Evolutionary conservation across 495 filamentous ascomycete species (phyloP), one percentile per base, ranked within the genome.

Genomic region (Xylaria longipes): DNA sequence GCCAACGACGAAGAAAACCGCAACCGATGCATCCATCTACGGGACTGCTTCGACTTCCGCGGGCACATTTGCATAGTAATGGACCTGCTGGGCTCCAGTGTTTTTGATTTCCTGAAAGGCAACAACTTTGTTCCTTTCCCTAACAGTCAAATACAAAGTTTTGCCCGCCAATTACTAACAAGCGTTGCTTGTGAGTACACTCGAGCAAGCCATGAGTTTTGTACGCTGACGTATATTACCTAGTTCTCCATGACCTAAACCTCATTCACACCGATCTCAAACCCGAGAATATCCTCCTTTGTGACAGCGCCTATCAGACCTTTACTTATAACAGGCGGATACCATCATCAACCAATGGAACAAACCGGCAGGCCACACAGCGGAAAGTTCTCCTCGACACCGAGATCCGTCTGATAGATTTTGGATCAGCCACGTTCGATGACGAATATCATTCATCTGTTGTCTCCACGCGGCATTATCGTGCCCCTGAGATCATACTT

Each of bases 51-150:
- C 83, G 96, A 99, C 79, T 98, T 92, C 84, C 89, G 95, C 27
- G 96, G 96, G 64, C 96, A 99, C 79, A 99, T 99, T 75, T 99
- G 96, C 85, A 99, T 99, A 76, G 96, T 99, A 74, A 99, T 97
- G 79, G 96, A 98, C 80, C 85, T 99, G 25, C 87, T 98, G 29
- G 96, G 96, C 29, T 95, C 97, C 75, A 98, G 95, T 77, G 96
- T 99, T 25, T 99, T 99, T 80, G 96, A 99, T 84, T 99, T 99
- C 77, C 85, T 99, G 56, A 99, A 99, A 84, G 90, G 90, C 75
- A 98, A 98, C 79, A 85, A 86, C 58, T 99, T 98, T 80, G 93
- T 97, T 31, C 96, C 96, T 2, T 99, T 99, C 80, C 96, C 96
- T n/a, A 98, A 96, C 86, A 97, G 94, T 76, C 95, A 99, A 79